A percentile compares a stretch with the other conserved stretches of the same genome.
phyloP scores from a whole-genome alignment of 1,284 basidiomycete species.

The Heterobasidion irregulare region DNA sequence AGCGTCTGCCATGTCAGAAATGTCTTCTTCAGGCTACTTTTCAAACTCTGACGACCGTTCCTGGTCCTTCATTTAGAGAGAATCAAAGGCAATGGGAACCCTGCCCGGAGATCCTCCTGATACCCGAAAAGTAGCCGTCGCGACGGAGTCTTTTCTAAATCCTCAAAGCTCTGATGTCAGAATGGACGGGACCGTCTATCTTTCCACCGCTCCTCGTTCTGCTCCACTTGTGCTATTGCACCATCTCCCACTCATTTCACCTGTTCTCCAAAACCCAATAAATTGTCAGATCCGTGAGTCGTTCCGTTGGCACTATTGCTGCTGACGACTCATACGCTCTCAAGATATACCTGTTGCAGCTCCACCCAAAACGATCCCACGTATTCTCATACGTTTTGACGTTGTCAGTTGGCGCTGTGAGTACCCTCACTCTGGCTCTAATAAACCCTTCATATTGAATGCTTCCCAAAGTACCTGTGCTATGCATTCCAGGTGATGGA shows the following conservation, averaged over 20 bases:
- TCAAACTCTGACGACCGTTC: not conserved
- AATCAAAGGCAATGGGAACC: conserved; percentile 1
- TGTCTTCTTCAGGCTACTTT: not conserved
- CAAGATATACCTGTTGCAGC: not conserved
- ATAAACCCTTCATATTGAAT: not conserved
- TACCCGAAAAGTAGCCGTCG: conserved; percentile 4
- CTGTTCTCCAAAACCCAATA: no score
- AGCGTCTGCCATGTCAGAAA: not conserved
- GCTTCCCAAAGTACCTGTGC: not conserved
- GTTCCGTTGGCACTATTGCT: not conserved
- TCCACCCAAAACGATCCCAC: not conserved
- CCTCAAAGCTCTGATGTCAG: not conserved
- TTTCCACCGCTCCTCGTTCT: not conserved
- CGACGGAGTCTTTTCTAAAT: not conserved
- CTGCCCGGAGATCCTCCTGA: conserved; percentile 3
- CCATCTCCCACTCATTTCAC: not conserved
- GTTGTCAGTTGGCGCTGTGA: no score
- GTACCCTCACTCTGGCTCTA: not conserved
- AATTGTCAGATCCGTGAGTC: no score
- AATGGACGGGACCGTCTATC: not conserved
- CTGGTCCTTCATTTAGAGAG: not conserved
- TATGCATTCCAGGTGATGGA: conserved; percentile 31
- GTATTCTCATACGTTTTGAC: not conserved
- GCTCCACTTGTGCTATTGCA: not conserved
- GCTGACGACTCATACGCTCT: not conserved